Base-by-base conservation (phyloP, 345 rosid genomes). In the Crucihimalaya himalaica region DNA sequence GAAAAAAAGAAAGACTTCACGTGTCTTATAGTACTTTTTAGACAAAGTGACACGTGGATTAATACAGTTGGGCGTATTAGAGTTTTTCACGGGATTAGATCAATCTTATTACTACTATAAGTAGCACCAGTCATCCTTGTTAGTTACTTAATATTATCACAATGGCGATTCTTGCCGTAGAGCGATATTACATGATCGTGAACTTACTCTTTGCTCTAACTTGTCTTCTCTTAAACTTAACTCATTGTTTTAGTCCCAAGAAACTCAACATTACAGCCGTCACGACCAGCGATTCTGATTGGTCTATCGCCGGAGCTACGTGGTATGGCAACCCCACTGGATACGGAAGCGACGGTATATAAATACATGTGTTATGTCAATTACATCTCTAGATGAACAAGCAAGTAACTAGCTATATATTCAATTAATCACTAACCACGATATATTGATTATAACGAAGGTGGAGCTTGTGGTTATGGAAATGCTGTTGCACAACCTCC, bases 391-490 rank as follows among this genome's bases (percentile, higher is more conserved):
- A 48, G 34, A 51, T 31, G 16, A n/a, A 32, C n/a, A 37, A 34
- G 5, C 54, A 43, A 35, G 32, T 8, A 39, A 8, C 13, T 63
- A 48, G 25, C 21, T 8, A 12, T 8, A 27, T 15, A 9, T n/a
- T 8, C 5, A n/a, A n/a, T 29, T 9, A 19, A 51, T 21, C 0
- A 40, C 15, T 45, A n/a, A 53, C 23, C 20, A 51, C 6, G 1
- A 10, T 74, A 15, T 8, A 13, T 54, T 16, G 7, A 19, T 68
- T 9, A 28, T 62, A n/a, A 50, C 14, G 64, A 76, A 85, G 92
- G 86, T n/a, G 96, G 92, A 43, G 90, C 88, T 52, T 88, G 93
- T 75, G 96, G 89, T 10, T 85, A 81, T 73, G 71, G 73, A 20
- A 63, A 5, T 23, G 66, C 78, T 14, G 88, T 86, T 5, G 85